Evolutionary conservation across 345 rosid genomes (phyloP), one percentile per base, ranked within the genome.

Genomic region (Salix suchowensis): DNA sequence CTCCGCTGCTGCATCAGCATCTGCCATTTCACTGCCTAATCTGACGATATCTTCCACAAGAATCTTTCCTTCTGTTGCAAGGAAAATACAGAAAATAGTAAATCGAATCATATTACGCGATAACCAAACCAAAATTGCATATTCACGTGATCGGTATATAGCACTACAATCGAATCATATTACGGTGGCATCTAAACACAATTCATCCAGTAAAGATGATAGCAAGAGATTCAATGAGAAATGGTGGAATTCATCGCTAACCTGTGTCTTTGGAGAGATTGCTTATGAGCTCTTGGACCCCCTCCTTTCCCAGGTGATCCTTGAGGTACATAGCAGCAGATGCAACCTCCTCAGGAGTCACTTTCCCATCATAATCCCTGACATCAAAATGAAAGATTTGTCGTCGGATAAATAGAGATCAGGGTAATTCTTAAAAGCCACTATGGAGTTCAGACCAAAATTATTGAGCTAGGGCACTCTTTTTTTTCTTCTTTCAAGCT

Each of bases 341-440:
- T 64, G 97, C 97, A 62, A 96, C 99, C 82, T 96, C 98, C 74
- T 96, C 98, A 37, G 94, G 90, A 81, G 92, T 88, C 80, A 94
- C 97, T 83, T 96, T 96, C 40, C 98, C 98, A 71, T 93, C 97
- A 69, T 89, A 91, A 82, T 96, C 99, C 84, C 96, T 96, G 91
- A 62, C 50, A 80, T 64, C 72, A 74, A 73, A 67, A 78, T 55
- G 66, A 71, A 26, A 81, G 24, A 65, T 65, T 74, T 71, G 39
- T 54, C 62, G 39, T 54, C 48, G 48, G 70, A n/a, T 23, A 52
- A 61, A 46, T 46, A 14, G 4, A 65, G 10, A 14, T 1, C 37
- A 42, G 2, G 24, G 24, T 18, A 36, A 48, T 12, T 71, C 34
- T 24, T 24, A 77, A 71, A 50, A 50, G 7, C 30, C 36, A 77